Evolutionary conservation across 805 yeast species (phyloP), one percentile per base, ranked within the genome.

Genomic region (Nakazawaea sp.): DNA sequence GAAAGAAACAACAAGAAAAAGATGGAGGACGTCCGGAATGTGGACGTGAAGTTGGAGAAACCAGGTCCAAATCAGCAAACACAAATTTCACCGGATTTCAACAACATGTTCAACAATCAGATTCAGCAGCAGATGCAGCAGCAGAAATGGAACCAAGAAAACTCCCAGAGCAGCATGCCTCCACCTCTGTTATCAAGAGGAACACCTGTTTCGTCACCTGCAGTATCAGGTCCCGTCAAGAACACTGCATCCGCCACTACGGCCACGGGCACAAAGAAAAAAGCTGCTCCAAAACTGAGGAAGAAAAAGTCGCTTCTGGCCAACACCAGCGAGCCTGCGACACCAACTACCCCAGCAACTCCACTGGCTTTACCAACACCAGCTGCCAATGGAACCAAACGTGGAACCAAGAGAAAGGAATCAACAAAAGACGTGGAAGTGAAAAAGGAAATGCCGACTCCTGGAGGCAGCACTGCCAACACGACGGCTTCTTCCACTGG

Each of bases 1-100:
- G 95, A 85, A 49, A 74, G 74, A 45, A 89, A 83, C 53, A 85
- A 82, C 56, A 79, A 81, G 52, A 76, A 75, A 53, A 68, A 84
- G 38, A 61, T 82, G 34, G 78, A 72, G 47, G 70, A 66, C 36
- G 75, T 71, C 4, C 55, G 76, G 27, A 61, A 57, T 43, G 63
- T 57, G 23, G 59, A 51, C n/a, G 48, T 39, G 8, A 43, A 40
- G 15, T 27, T 19, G 10, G 43, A 42, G 21, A 13, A 10, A 31
- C 35, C 6, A 25, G 37, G 17, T 6, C 12, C 36, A 32, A 38
- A 27, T 13, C 33, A 12, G 29, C 33, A 34, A n/a, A n/a, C n/a
- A n/a, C 46, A 40, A 45, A 42, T 21, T 19, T 29, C 33, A 41
- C 42, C 23, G 43, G 52, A 25, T 37, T 40, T 34, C 47, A 42